Percentiles rank a stretch among this genome's conserved stretches.
These are phyloP conservation scores for Lyophyllum shimeji DNA, from an alignment of 768 basidiomycete genomes.

Conservation along the genomic window DNA sequence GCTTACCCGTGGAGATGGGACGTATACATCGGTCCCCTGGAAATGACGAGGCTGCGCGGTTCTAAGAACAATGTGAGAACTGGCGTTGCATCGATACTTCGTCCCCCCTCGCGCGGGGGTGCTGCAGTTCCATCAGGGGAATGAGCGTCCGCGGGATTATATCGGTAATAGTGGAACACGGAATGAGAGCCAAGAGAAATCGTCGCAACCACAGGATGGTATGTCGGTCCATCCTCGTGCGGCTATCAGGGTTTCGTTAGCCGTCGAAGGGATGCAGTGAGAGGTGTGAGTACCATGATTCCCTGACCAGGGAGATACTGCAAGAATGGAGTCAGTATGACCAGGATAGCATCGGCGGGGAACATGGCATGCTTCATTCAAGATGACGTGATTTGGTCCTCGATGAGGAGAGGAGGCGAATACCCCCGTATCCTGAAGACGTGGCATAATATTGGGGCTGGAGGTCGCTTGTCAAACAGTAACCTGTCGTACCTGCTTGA, in stretches of 20 bases:
- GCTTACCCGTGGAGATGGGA: conserved; percentile 72
- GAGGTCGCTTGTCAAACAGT: conserved; percentile 2
- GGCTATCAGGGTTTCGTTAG: conserved; percentile 47
- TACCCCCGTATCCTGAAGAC: conserved; percentile 62
- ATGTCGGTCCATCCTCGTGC: conserved; percentile 90
- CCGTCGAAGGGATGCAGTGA: background rate
- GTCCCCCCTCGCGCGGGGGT: conserved; percentile 36
- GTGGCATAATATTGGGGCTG: conserved; percentile 77
- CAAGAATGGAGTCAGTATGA: conserved; percentile 2
- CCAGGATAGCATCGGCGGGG: background rate
- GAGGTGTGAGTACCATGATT: conserved; percentile 66
- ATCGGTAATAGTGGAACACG: conserved; percentile 81
- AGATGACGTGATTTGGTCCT: conserved; percentile 83
- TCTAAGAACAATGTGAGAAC: conserved; percentile 77
- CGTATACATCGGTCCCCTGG: conserved; percentile 66
- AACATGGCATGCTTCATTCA: conserved; percentile 67
- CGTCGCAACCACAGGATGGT: conserved; percentile 88
- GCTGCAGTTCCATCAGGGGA: conserved; percentile 7
- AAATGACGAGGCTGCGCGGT: conserved; percentile 82
- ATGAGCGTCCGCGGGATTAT: conserved; percentile 32
- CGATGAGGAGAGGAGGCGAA: conserved; percentile 66
- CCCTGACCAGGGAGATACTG: conserved; percentile 90
- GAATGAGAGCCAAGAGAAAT: conserved; percentile 84
- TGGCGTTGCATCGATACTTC: conserved; percentile 62
- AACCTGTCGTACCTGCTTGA: background rate